Evolutionary conservation across 2,329 filamentous ascomycete genomes (phyloP).

Genomic region (Ampelomyces quisqualis): DNA sequence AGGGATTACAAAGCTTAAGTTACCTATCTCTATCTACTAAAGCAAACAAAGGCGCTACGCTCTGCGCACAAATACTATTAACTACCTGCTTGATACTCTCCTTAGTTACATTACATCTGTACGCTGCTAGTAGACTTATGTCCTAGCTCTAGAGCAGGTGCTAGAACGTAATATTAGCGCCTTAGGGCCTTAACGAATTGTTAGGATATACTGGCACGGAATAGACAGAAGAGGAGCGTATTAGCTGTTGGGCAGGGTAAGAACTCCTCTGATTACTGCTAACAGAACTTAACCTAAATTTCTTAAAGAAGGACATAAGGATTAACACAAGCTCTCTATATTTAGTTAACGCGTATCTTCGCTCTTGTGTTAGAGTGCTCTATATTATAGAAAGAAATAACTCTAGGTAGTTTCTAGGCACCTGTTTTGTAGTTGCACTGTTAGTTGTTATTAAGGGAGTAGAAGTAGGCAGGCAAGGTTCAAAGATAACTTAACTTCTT

Average conservation of each 20-base stretch:
- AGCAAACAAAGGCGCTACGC: constrained; percentile 7
- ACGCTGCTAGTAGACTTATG: neutral
- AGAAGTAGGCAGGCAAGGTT: constrained; percentile 1
- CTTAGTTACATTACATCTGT: neutral
- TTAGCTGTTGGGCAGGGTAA: neutral
- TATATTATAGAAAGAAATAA: constrained; percentile 9
- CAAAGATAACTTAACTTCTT: constrained; percentile 6
- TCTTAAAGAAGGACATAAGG: constrained; percentile 5
- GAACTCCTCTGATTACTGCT: neutral
- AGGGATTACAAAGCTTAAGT: constrained; percentile 5
- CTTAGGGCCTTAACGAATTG: neutral
- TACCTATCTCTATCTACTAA: constrained; percentile 3
- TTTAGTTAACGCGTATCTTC: constrained; percentile 5
- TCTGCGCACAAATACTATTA: neutral
- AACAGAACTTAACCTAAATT: constrained; percentile 1
- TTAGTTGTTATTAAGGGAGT: constrained; percentile 7
- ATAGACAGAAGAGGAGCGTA: neutral
- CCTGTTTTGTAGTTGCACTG: neutral
- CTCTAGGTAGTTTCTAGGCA: neutral
- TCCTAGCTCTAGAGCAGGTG: neutral
- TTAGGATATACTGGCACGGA: neutral
- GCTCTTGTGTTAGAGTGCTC: constrained; percentile 5
- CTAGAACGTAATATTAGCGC: constrained; percentile 4
- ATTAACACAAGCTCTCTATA: constrained; percentile 5
- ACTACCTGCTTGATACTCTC: constrained; percentile 1